Base-by-base conservation (phyloP, 225 moss, liverwort and hornwort genomes). In the Sphagnum contortum region DNA sequence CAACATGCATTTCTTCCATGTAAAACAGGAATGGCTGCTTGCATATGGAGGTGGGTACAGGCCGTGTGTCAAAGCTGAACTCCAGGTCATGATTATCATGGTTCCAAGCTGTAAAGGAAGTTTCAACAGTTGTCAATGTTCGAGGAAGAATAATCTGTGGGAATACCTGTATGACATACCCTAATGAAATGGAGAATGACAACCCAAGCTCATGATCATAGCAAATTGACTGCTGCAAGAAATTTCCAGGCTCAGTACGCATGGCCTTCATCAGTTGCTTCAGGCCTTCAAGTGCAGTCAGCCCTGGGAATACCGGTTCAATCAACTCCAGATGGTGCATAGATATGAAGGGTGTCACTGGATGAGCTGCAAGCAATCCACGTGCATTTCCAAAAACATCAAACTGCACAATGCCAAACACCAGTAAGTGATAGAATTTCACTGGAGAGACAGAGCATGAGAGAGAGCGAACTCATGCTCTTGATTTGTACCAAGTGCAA, bases 41-140 rank as follows among this genome's bases (percentile, higher is more conserved):
- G 66, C 94, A 94, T 2, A 78, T 76, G 44, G 87, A 82, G 5
- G 65, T 69, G 14, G 84, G 77, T 48, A 72, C 66, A 67, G 86
- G 76, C 61, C 83, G 82, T 49, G 79, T 79, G 48, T 87, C 91
- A 69, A 94, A 76, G 4, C 88, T 90, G 57, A 94, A 94, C 12
- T 90, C 90, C 58, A 81, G 87, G 9, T 82, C 74, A 48, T 88
- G 86, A 51, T 84, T 87, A 60, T 81, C 77, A 50, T 75, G 79
- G 65, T 94, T 88, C 94, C 94, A 94, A 48, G 90, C 88, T 44
- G 79, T 65, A 69, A 94, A 94, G 3, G 94, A 90, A 57, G 84
- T 72, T 4, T 81, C 79, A 66, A 90, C 88, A 49, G 88, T 76
- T 66, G 90, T 88, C 61, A 94, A 67, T 58, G 77, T 76, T 78